phyloP scores from a whole-genome alignment of 345 rosid species.

The Durio zibethinus region DNA sequence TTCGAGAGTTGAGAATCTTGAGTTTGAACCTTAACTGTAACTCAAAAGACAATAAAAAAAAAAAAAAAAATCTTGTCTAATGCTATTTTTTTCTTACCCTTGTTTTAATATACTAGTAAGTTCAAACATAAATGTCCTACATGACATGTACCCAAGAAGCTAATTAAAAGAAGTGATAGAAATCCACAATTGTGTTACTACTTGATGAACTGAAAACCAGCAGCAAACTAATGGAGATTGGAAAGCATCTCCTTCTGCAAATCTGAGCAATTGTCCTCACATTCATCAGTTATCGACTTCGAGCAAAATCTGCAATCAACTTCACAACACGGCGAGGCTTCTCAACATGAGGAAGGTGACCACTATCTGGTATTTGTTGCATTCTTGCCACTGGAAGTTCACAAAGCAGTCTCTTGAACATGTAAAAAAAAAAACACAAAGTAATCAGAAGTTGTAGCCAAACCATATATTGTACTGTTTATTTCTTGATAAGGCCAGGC shows the following conservation, averaged over 20 bases:
- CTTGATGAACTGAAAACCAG: neutral
- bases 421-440: neutral
- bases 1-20: no score
- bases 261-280: neutral
- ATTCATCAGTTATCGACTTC: slow-evolving; percentile 13
- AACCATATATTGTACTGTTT: neutral
- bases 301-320: slow-evolving; percentile 48
- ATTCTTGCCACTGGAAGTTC: slow-evolving; percentile 55
- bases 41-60: no score
- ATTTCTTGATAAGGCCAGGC: neutral
- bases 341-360: slow-evolving; percentile 86
- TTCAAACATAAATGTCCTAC: neutral
- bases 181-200: neutral
- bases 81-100: neutral
- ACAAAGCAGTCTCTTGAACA: slow-evolving; percentile 54
- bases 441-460: neutral
- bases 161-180: neutral
- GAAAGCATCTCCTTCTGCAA: neutral
- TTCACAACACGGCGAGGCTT: slow-evolving; percentile 50
- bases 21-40: no score
- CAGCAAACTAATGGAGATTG: neutral
- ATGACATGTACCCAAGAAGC: neutral
- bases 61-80: neutral
- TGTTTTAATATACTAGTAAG: no score
- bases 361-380: slow-evolving; percentile 44